phyloP scores from a whole-genome alignment of 495 filamentous ascomycete genomes.

The Trichoderma orchidacearum region DNA sequence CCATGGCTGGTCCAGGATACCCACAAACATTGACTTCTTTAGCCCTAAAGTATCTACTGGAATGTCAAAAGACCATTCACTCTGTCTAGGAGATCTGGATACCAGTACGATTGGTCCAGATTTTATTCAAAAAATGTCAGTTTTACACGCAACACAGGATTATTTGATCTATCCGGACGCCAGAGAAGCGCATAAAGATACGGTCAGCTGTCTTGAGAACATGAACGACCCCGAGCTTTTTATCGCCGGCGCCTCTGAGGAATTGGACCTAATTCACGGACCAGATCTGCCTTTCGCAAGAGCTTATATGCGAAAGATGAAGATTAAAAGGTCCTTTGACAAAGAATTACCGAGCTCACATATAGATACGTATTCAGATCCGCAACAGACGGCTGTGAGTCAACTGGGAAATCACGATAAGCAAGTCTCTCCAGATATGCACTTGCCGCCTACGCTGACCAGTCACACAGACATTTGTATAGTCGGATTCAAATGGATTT shows the following conservation, averaged over 20 bases:
- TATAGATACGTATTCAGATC: neutral
- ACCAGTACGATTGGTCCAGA: neutral
- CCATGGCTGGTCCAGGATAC: neutral
- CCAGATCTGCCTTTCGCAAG: neutral
- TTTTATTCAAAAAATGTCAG: neutral
- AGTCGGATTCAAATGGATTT: conserved; percentile 56
- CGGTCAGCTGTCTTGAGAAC: neutral
- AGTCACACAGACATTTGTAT: conserved; percentile 38
- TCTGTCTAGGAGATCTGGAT: neutral
- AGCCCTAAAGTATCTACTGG: neutral
- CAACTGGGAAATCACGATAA: neutral
- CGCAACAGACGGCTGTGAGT: neutral
- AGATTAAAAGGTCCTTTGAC: neutral
- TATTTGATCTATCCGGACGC: neutral
- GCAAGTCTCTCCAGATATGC: conserved; percentile 3
- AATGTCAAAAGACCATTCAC: neutral
- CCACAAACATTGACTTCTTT: neutral
- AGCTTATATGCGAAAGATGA: neutral
- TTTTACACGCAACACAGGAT: neutral
- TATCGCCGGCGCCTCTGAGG: neutral
- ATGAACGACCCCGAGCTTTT: neutral
- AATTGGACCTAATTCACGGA: neutral
- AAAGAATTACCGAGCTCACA: neutral
- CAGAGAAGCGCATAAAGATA: neutral
- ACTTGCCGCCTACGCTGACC: conserved; percentile 3